Evolutionary conservation across 192 early-diverging fungal genomes (phyloP), one percentile per base, ranked within the genome.

Genomic region (Backusella luteola): DNA sequence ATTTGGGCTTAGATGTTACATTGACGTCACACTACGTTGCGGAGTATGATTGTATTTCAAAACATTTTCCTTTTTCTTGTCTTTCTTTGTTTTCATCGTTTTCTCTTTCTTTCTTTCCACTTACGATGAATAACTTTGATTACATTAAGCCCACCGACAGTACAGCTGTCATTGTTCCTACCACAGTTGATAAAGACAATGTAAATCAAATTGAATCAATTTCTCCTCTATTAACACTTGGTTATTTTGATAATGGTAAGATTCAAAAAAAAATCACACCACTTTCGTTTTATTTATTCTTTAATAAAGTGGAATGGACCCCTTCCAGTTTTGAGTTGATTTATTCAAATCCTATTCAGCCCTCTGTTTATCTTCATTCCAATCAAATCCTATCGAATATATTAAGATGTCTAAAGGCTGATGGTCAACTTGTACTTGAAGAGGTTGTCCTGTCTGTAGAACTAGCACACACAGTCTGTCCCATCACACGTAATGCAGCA

Each of bases 361-460:
- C 88, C 46, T 80, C 86, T 38, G 85, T 86, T 6, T 89, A 89
- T 71, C 81, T 90, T 44, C 95, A 96, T 82, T 85, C 91, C 38
- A 75, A 80, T 73, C 71, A 79, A 12, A 85, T 88, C 29, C 85
- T 98, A 15, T 84, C 86, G 2, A 81, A 88, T 21, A 80, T 95
- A 26, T 81, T 91, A 23, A 73, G 79, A 21, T 84, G 93, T 1
- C 84, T 99, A 12, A 77, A 85, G 56, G 92, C 95, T 4, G 87
- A 86, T 34, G 96, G 95, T 36, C 69, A 66, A 19, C 80, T 97
- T 44, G 79, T 86, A 46, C 76, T 97, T 36, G 74, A 74, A 38
- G 96, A 99, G 78, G 90, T 93, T 17, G 89, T 93, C 9, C 71
- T 92, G 0, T 41, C 90, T 1, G 86, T 85, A 29, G 46, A 77